These are phyloP conservation scores for Talaromyces sp. DNA, from an alignment of 2,329 filamentous ascomycete species.

Conservation along the genomic window DNA sequence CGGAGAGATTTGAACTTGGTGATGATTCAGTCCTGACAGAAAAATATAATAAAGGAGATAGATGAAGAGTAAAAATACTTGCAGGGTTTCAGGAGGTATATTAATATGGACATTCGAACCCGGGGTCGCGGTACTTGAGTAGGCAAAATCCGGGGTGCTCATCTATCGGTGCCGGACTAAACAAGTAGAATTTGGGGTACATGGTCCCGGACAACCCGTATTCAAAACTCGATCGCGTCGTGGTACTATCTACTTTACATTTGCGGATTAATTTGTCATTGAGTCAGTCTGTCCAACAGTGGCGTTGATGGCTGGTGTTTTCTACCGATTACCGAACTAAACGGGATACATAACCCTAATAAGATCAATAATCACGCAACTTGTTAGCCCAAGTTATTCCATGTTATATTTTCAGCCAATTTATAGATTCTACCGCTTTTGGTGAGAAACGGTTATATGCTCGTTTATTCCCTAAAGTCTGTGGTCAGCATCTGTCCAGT, in stretches of 20 bases:
- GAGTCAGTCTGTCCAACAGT: neutral
- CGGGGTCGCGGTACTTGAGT: neutral
- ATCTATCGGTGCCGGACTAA: neutral
- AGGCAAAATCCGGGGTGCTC: neutral
- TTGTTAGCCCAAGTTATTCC: neutral
- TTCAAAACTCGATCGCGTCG: too few species aligned
- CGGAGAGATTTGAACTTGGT: neutral
- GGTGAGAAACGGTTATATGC: neutral
- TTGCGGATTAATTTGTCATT: neutral
- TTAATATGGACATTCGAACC: neutral
- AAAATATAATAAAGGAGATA: neutral
- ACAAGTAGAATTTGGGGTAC: neutral
- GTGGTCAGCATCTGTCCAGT: neutral
- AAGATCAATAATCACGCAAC: neutral
- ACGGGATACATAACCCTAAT: neutral
- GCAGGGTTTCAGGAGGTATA: neutral
- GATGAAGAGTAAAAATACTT: neutral
- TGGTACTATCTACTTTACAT: too few species aligned
- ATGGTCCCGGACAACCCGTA: neutral
- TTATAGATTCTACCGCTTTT: neutral
- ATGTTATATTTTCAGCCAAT: neutral
- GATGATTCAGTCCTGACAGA: neutral
- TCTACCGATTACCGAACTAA: neutral
- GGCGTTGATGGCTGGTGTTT: neutral
- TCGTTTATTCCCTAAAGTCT: neutral